phyloP scores from a whole-genome alignment of 768 basidiomycete genomes.

The Termitomyces sp. region DNA sequence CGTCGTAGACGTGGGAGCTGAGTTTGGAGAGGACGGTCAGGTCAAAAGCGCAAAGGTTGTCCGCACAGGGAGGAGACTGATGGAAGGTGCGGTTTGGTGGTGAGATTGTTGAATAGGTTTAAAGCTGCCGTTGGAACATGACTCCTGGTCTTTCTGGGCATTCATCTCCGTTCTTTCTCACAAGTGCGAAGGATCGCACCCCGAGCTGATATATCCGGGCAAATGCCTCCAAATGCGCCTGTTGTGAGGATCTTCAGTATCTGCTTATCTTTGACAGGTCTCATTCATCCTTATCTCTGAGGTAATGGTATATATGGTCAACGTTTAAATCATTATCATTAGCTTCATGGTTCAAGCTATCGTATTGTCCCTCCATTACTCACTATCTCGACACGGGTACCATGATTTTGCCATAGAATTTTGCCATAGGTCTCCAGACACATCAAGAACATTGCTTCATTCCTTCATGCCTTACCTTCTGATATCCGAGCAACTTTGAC shows the following conservation, averaged over 20 bases:
- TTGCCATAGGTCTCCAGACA: background rate
- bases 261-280: background rate
- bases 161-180: background rate
- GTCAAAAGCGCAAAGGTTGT: slow-evolving; percentile 59
- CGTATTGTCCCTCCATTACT: background rate
- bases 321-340: background rate
- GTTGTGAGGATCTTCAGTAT: background rate
- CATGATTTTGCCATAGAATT: too few species aligned
- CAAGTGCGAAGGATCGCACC: background rate
- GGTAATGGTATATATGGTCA: background rate
- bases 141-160: background rate
- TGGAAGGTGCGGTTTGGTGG: slow-evolving; percentile 70
- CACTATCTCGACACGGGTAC: background rate
- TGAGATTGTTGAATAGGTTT: slow-evolving; percentile 20
- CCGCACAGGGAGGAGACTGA: slow-evolving; percentile 63
- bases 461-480: background rate
- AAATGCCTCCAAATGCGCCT: background rate
- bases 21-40: slow-evolving; percentile 37
- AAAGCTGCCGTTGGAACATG: background rate
- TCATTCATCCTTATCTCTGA: background rate
- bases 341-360: background rate
- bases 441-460: background rate
- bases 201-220: background rate
- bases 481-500: background rate
- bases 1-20: slow-evolving; percentile 61